phyloP scores from a whole-genome alignment of 768 basidiomycete genomes.

The Obba rivulosa region DNA sequence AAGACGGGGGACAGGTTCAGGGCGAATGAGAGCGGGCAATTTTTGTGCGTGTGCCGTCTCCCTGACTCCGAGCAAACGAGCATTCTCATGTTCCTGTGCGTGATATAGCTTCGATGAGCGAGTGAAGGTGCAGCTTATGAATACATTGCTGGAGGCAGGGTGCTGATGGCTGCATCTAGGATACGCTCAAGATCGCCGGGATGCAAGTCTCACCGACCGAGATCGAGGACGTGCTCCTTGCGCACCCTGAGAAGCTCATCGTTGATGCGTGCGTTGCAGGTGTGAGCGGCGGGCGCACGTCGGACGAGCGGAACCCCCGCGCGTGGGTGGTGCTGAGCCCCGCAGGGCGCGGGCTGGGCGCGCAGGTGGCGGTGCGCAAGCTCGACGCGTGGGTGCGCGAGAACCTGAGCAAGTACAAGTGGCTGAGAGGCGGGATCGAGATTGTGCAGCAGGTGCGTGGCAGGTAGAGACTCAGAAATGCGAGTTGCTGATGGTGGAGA shows the following conservation, averaged over 20 bases:
- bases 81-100: not conserved
- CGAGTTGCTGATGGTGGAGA: not conserved
- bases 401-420: conserved; percentile 70
- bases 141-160: not conserved
- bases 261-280: conserved; percentile 68
- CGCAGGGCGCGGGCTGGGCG: conserved; percentile 46
- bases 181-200: conserved; percentile 77
- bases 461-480: not conserved
- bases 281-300: conserved; percentile 63
- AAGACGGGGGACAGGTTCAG: conserved; percentile 68
- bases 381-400: conserved; percentile 59
- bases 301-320: conserved; percentile 68
- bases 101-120: conserved; percentile 62
- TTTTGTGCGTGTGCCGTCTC: conserved; percentile 47
- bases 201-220: conserved; percentile 77
- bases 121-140: conserved; percentile 46
- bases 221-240: conserved; percentile 61
- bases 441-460: conserved; percentile 53
- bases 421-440: conserved; percentile 68
- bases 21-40: conserved; percentile 52
- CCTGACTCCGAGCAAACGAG: not conserved
- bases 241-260: conserved; percentile 57
- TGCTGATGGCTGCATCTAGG: conserved; percentile 32
- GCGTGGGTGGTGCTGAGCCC: conserved; percentile 73
- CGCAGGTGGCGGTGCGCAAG: conserved; percentile 31